A percentile compares a stretch with the other conserved stretches of the same genome.
Conservation (phyloP, 805 yeast genomes). For the Cyberlindnera xishuangbannaensis region DNA sequence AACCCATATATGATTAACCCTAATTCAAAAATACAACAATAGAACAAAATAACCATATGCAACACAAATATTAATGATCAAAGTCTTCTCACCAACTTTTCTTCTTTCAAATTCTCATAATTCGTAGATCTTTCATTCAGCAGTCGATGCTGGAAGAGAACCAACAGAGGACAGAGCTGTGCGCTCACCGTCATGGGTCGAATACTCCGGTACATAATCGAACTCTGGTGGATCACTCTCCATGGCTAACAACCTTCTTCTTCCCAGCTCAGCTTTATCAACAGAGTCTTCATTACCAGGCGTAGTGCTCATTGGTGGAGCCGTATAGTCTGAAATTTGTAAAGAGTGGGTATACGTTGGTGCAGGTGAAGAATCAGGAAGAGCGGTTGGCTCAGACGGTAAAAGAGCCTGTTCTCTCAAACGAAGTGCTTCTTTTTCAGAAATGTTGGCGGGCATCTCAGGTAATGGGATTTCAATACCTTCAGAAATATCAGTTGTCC, state of each 20-base stretch:
- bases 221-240: slow-evolving; percentile 38
- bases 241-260: slow-evolving; percentile 29
- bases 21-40: too few species aligned
- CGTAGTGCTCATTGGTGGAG: slow-evolving; percentile 4
- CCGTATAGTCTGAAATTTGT: slow-evolving; percentile 2
- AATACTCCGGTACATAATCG: slow-evolving; percentile 25
- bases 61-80: too few species aligned
- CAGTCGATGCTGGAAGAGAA: background rate
- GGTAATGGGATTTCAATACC: slow-evolving; percentile 10
- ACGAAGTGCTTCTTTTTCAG: slow-evolving; percentile 55
- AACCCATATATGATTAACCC: too few species aligned
- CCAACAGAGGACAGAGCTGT: background rate
- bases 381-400: slow-evolving; percentile 52
- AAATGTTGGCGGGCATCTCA: slow-evolving; percentile 16
- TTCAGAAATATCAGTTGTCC: slow-evolving; percentile 4
- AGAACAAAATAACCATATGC: too few species aligned
- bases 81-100: too few species aligned
- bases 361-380: slow-evolving; percentile 10
- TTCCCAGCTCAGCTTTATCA: slow-evolving; percentile 39
- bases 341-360: slow-evolving; percentile 18
- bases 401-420: slow-evolving; percentile 52
- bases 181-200: slow-evolving; percentile 2
- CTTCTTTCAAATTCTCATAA: too few species aligned
- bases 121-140: too few species aligned
- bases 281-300: slow-evolving; percentile 1